Percentiles rank a stretch among this genome's conserved stretches.
Evolutionary conservation across 805 yeast species (phyloP).

Genomic region (Yamadazyma phyllophila): DNA sequence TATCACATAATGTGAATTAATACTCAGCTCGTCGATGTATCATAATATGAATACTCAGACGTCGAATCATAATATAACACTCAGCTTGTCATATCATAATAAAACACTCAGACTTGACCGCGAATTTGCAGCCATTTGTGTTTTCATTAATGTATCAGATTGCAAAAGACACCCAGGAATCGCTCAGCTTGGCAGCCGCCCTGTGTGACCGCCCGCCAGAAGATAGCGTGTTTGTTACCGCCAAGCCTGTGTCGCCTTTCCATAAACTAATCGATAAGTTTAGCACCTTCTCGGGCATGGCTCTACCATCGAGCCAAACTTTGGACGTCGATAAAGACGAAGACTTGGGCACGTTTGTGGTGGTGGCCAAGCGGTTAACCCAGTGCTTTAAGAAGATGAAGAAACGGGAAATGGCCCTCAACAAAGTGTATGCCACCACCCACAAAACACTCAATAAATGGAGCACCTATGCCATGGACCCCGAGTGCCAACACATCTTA

Average conservation of each 20-base stretch:
- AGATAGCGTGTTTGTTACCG: neutral
- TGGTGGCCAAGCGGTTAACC: constrained; percentile 1
- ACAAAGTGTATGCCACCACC: neutral
- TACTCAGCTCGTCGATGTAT: no score
- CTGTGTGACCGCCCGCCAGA: no score
- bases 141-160: neutral
- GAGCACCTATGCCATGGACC: constrained; percentile 8
- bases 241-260: constrained; percentile 8
- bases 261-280: constrained; percentile 11
- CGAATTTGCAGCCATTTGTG: neutral
- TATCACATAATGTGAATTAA: no score
- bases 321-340: constrained; percentile 1
- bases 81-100: neutral
- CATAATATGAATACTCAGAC: no score
- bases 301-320: neutral
- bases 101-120: neutral
- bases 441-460: constrained; percentile 6
- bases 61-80: neutral
- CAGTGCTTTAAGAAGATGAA: neutral
- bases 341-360: neutral
- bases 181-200: neutral
- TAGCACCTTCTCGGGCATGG: neutral
- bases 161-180: neutral
- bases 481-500: constrained; percentile 2
- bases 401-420: constrained; percentile 1